Conservation (phyloP, 306 rosid genomes). For the Ochetophila trinervis region DNA sequence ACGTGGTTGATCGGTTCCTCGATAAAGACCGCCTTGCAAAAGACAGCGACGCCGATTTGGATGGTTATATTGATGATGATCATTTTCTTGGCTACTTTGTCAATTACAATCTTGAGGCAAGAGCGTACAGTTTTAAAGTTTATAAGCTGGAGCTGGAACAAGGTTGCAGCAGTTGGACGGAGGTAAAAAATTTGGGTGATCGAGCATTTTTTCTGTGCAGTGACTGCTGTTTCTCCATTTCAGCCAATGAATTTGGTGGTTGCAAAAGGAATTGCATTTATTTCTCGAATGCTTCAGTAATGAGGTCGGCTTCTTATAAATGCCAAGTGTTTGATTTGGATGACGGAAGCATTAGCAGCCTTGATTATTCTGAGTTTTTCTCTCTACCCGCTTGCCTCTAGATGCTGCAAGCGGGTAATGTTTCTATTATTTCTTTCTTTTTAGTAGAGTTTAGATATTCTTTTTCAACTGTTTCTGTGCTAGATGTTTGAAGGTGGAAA, state of each 20-base stretch:
- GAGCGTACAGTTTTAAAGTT: conserved; percentile 6
- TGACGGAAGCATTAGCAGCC: background rate
- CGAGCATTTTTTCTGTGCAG: conserved; percentile 16
- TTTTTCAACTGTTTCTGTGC: too few species aligned
- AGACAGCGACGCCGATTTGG: too few species aligned
- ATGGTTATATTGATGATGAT: background rate
- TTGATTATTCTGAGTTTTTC: too few species aligned
- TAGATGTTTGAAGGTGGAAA: too few species aligned
- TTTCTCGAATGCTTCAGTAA: conserved; percentile 4
- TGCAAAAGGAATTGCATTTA: conserved; percentile 26
- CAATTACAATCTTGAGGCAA: too few species aligned
- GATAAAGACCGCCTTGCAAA: background rate
- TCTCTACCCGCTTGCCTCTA: too few species aligned
- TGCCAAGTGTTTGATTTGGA: background rate
- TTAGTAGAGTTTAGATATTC: too few species aligned
- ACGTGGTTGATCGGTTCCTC: conserved; percentile 47
- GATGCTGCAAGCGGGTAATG: too few species aligned
- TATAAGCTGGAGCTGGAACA: conserved; percentile 35
- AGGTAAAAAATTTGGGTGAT: conserved; percentile 29
- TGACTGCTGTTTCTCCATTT: conserved; percentile 22
- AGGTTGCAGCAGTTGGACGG: conserved; percentile 31
- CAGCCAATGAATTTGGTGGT: conserved; percentile 9
- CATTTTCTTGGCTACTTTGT: conserved; percentile 18
- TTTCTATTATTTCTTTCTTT: too few species aligned
- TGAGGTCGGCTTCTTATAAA: background rate